Percentiles rank a stretch among this genome's conserved stretches.
phyloP scores from a whole-genome alignment of 257 asterid genomes.

The Solanum tarapatanum region DNA sequence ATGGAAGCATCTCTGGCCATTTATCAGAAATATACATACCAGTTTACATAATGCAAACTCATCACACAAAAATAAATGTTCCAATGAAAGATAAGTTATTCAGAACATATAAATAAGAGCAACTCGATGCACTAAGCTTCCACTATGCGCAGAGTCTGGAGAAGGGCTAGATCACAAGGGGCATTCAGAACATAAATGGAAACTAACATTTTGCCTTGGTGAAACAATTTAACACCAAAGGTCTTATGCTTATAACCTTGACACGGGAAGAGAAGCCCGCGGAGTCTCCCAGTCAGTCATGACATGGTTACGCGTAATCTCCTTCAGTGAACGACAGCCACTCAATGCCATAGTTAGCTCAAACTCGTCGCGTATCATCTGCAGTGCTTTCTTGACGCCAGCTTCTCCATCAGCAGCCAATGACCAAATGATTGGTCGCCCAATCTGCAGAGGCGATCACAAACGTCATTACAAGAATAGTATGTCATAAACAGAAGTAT shows the following conservation, averaged over 20 bases:
- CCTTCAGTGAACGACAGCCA: slow-evolving; percentile 8
- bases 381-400: slow-evolving; percentile 2
- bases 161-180: not conserved
- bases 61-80: not conserved
- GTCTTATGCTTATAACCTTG: not conserved
- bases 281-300: slow-evolving; percentile 10
- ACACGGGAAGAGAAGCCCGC: not conserved
- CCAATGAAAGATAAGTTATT: slow-evolving; percentile 7
- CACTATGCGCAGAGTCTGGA: not conserved
- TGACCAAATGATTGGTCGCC: slow-evolving; percentile 10
- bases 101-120: not conserved
- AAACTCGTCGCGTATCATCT: slow-evolving; percentile 59
- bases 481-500: not conserved
- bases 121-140: not conserved
- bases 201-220: not conserved
- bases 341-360: slow-evolving; percentile 22
- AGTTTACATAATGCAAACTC: not conserved
- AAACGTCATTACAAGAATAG: not conserved
- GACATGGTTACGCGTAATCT: slow-evolving; percentile 4
- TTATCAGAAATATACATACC: not conserved
- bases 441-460: not conserved
- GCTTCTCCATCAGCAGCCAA: slow-evolving; percentile 14
- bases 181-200: not conserved
- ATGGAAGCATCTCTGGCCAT: not conserved
- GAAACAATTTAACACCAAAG: not conserved